A percentile compares a stretch with the other conserved stretches of the same genome.
Evolutionary conservation across 2,329 filamentous ascomycete species (phyloP).

Genomic region (Coniochaeta ligniaria): DNA sequence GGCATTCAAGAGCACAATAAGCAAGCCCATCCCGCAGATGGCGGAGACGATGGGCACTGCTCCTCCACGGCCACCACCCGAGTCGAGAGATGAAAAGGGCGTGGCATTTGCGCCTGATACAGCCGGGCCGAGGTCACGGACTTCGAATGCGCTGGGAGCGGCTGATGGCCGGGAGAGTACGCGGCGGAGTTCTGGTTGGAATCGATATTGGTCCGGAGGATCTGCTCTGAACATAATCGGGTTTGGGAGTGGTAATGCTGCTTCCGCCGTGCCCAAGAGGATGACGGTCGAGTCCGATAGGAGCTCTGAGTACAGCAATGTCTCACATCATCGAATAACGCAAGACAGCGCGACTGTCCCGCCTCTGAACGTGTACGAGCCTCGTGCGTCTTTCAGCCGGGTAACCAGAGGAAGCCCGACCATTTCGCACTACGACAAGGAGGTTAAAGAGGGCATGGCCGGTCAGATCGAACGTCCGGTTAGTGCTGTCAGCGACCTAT

Average conservation of each 20-base stretch:
- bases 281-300: conserved; percentile 46
- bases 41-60: conserved; percentile 8
- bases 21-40: conserved; percentile 50
- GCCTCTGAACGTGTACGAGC: conserved; percentile 58
- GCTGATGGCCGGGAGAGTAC: conserved; percentile 30
- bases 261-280: conserved; percentile 25
- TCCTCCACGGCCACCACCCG: conserved; percentile 4
- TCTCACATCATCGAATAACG: conserved; percentile 36
- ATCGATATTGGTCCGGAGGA: conserved; percentile 69
- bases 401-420: conserved; percentile 66
- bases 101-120: conserved; percentile 28
- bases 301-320: conserved; percentile 46
- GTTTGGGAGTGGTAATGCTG: conserved; percentile 35
- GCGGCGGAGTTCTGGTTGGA: conserved; percentile 67
- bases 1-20: conserved; percentile 55
- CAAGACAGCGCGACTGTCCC: conserved; percentile 64
- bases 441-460: conserved; percentile 49
- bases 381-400: conserved; percentile 53
- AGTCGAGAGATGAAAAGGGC: conserved; percentile 26
- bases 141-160: conserved; percentile 22
- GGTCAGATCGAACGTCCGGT: conserved; percentile 53
- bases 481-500: conserved; percentile 39
- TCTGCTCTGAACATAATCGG: conserved; percentile 61
- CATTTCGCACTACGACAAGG: conserved; percentile 50
- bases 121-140: conserved; percentile 20